Evolutionary conservation across 257 asterid species (phyloP).

Genomic region (Marsdenia floribunda): DNA sequence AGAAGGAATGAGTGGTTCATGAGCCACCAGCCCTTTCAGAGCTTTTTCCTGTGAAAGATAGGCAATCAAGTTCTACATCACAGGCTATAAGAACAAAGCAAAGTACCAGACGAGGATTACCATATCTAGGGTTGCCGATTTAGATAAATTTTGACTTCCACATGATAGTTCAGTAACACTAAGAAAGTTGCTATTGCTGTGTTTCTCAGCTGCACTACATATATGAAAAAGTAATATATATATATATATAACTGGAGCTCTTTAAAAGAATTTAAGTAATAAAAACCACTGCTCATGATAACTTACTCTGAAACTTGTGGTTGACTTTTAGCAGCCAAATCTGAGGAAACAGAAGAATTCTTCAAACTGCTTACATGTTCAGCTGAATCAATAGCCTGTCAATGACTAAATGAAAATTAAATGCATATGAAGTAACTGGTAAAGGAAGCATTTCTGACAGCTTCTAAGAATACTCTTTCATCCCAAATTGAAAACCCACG

Average conservation of each 20-base stretch:
- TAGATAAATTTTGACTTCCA: conserved; percentile 45
- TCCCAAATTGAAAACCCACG: background rate
- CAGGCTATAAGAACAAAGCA: conserved; percentile 13
- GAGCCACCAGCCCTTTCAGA: conserved; percentile 66
- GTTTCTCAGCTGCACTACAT: conserved; percentile 31
- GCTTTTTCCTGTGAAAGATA: conserved; percentile 61
- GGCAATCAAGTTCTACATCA: background rate
- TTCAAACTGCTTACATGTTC: conserved; percentile 27
- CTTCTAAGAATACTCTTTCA: background rate
- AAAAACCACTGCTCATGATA: conserved; percentile 13
- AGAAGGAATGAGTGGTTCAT: conserved; percentile 44
- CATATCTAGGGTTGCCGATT: conserved; percentile 61
- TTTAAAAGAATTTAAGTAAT: conserved; percentile 4
- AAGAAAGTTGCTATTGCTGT: conserved; percentile 44
- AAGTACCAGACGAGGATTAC: conserved; percentile 32
- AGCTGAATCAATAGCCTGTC: conserved; percentile 44
- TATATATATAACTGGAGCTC: conserved; percentile 4
- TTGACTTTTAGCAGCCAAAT: conserved; percentile 33
- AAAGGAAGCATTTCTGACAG: background rate
- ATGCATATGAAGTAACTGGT: background rate
- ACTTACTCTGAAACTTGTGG: conserved; percentile 39
- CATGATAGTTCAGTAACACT: conserved; percentile 56
- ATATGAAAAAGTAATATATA: conserved; percentile 19
- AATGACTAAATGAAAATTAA: conserved; percentile 17
- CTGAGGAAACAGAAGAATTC: conserved; percentile 27